These are phyloP conservation scores for Biscogniauxia mediterranea DNA, from an alignment of 2,329 filamentous ascomycete species.

Conservation along the genomic window DNA sequence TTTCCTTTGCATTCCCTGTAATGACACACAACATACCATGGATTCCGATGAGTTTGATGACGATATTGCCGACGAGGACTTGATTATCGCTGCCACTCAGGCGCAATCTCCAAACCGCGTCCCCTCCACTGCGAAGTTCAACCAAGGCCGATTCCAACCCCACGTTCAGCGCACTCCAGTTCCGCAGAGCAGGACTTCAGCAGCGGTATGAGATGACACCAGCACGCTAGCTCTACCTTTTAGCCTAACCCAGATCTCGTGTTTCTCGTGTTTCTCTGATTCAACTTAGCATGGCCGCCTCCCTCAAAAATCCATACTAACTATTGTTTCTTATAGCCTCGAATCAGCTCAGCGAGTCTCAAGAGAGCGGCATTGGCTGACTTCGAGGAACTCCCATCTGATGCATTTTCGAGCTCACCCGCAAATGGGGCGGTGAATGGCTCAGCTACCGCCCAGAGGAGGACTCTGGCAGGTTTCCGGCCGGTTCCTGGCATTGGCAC, in stretches of 20 bases:
- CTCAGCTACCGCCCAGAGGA: constrained; percentile 19
- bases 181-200: constrained; percentile 5
- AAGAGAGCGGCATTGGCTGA: constrained; percentile 33
- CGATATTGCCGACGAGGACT: constrained; percentile 63
- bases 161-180: constrained; percentile 10
- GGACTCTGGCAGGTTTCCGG: constrained; percentile 13
- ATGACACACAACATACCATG: constrained; percentile 35
- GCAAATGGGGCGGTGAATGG: constrained; percentile 17
- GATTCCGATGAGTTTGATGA: constrained; percentile 63
- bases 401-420: constrained; percentile 67
- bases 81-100: constrained; percentile 60
- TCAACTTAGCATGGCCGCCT: background rate
- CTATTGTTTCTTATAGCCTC: constrained; percentile 17
- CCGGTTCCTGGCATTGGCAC: constrained; percentile 33
- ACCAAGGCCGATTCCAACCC: constrained; percentile 19
- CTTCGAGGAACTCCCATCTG: constrained; percentile 56
- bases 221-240: too few relatives aligned
- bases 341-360: constrained; percentile 3
- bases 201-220: constrained; percentile 16
- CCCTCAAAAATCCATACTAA: background rate
- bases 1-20: constrained; percentile 4
- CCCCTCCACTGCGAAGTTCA: constrained; percentile 18
- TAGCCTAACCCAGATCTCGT: too few relatives aligned
- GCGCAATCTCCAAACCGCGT: constrained; percentile 30
- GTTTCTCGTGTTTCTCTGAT: too few relatives aligned